Evolutionary conservation across 2,329 filamentous ascomycete species (phyloP), one percentile per base, ranked within the genome.

Genomic region (Neodidymelliopsis sp.): DNA sequence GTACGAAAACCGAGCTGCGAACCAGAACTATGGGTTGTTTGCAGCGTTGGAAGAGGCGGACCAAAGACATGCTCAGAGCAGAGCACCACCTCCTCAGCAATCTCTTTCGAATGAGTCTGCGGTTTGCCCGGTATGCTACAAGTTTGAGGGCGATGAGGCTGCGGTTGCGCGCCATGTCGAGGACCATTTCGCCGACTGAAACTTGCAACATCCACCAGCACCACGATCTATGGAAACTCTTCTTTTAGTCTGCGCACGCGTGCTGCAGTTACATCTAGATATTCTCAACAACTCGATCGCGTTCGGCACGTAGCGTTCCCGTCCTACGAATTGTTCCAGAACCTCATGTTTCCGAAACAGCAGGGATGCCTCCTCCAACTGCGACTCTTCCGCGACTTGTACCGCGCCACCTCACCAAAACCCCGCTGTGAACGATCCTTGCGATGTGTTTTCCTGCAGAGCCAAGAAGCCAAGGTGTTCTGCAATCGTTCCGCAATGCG

Each of bases 91-190:
- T 15, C 60, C 67, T 31, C 57, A 71, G 45, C 19, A 63, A 6
- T 30, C 37, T 24, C 25, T 12, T 4, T 24, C 37, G 13, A 35
- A 52, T 5, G 31, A 57, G 40, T 70, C 54, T 20, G 74, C 61
- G 36, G 69, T 44, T 5, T 90, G 87, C 65, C 87, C 87, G 0
- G 83, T 90, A 1, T 90, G 87, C 64, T 78, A 78, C 3, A 71
- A 63, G 0, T 90, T 90, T 66, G 79, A 86, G 57, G 87, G 87
- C 1, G 87, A 90, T 57, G 86, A 87, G 60, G 74, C 76, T 1
- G 87, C 87, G 7, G 85, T 90, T 8, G 82, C 82, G 8, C 79
- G 86, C 69, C 87, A 90, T 61, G 84, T 90, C 49, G 81, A 83
- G 19, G 67, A 62, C 3, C 84, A 87, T 64, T 85, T 87, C 57